phyloP scores from a whole-genome alignment of 208 protist species.

The Cochliopodium minus region DNA sequence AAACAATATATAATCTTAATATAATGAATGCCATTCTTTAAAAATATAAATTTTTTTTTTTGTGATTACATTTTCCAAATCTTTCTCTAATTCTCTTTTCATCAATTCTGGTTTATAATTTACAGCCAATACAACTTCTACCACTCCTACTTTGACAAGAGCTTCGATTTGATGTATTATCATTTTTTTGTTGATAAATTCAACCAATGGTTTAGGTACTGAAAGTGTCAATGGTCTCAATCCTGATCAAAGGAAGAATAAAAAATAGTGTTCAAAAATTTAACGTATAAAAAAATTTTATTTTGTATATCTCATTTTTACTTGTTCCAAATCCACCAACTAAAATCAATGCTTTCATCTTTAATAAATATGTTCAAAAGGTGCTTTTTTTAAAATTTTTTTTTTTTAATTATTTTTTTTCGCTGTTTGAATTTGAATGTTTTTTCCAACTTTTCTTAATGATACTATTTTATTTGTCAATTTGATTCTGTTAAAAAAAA shows the following conservation, averaged over 20 bases:
- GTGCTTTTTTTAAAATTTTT: conserved; percentile 1
- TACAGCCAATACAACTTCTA: conserved; percentile 82
- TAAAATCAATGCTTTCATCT: conserved; percentile 86
- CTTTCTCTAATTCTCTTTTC: conserved; percentile 60
- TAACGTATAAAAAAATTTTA: neutral
- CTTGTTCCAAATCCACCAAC: conserved; percentile 75
- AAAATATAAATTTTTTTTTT: neutral
- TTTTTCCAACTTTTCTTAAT: neutral
- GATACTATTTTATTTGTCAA: too few species aligned
- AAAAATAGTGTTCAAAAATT: conserved; percentile 52
- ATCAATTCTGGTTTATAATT: conserved; percentile 84
- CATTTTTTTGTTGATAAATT: conserved; percentile 91
- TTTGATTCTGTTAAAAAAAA: too few species aligned
- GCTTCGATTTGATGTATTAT: conserved; percentile 90
- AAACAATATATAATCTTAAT: too few species aligned
- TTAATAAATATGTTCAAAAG: conserved; percentile 3
- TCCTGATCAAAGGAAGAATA: too few species aligned
- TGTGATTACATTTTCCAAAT: conserved; percentile 38
- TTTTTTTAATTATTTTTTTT: conserved; percentile 7
- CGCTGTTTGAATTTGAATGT: conserved; percentile 2
- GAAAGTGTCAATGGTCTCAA: conserved; percentile 87
- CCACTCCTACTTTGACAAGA: conserved; percentile 58
- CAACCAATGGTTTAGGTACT: conserved; percentile 83
- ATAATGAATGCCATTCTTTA: neutral
- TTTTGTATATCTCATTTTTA: neutral